A percentile compares a stretch with the other conserved stretches of the same genome.
Evolutionary conservation across 768 basidiomycete genomes (phyloP).

Genomic region (Rhodotorula sphaerocarpa): DNA sequence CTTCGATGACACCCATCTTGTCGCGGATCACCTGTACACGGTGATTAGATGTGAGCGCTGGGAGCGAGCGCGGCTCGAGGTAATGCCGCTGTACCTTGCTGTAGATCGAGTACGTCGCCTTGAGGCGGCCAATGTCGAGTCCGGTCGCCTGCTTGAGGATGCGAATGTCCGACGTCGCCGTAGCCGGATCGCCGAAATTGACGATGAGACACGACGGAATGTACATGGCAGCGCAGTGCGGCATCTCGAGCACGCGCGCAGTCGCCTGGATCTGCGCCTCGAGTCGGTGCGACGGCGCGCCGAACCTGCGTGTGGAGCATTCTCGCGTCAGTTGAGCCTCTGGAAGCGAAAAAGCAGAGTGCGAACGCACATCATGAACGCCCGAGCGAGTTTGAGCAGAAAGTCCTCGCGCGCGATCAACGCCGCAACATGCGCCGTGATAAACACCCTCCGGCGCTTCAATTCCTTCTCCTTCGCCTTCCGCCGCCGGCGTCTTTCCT

Average conservation of each 20-base stretch:
- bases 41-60: background rate
- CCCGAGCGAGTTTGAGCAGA: conserved; percentile 48
- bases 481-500: conserved; percentile 44
- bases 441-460: conserved; percentile 63
- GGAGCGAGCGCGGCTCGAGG: background rate
- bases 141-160: conserved; percentile 43
- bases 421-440: conserved; percentile 52
- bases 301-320: conserved; percentile 27
- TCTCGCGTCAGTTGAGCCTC: background rate
- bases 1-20: conserved; percentile 62
- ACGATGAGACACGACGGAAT: conserved; percentile 57
- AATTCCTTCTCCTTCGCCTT: conserved; percentile 49
- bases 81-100: conserved; percentile 41
- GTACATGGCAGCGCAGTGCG: conserved; percentile 47
- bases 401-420: conserved; percentile 49
- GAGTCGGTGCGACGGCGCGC: conserved; percentile 49
- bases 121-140: conserved; percentile 67
- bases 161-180: conserved; percentile 70
- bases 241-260: conserved; percentile 45
- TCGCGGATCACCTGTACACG: conserved; percentile 53
- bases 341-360: no score
- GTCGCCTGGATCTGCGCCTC: conserved; percentile 50
- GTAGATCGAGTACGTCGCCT: conserved; percentile 35
- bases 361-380: conserved; percentile 47
- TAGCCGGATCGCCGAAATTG: conserved; percentile 70